phyloP scores from a whole-genome alignment of 2,329 filamentous ascomycete species.

The Drechslera avenae region DNA sequence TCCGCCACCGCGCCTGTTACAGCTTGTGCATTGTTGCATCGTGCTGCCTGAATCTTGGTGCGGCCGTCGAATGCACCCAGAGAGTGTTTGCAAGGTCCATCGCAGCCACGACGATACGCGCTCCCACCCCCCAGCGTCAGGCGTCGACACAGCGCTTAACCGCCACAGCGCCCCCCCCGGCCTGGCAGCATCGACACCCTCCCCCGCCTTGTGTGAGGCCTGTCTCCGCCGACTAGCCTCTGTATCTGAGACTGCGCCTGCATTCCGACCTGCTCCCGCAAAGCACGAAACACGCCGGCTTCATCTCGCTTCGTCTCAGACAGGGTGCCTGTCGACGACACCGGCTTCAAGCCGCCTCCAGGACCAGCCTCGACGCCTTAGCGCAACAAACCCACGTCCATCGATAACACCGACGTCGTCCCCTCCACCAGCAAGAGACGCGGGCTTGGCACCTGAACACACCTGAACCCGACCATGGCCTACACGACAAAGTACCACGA shows the following conservation, averaged over 20 bases:
- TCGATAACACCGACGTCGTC: constrained; percentile 20
- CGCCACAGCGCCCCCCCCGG: constrained; percentile 1
- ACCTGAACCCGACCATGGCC: constrained; percentile 36
- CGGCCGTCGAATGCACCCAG: constrained; percentile 2
- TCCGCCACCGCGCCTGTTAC: background rate
- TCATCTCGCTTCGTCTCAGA: constrained; percentile 49
- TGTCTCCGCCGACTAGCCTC: constrained; percentile 12
- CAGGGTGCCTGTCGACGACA: constrained; percentile 31
- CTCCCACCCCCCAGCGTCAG: constrained; percentile 8
- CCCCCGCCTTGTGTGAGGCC: constrained; percentile 9
- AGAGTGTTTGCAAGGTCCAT: constrained; percentile 4
- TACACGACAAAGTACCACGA: constrained; percentile 68
- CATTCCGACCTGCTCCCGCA: constrained; percentile 21
- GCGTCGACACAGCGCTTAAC: constrained; percentile 21
- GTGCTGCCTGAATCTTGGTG: too few species aligned
- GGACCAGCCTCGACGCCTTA: constrained; percentile 18
- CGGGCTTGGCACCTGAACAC: constrained; percentile 34
- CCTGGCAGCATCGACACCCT: constrained; percentile 8
- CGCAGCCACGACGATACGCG: constrained; percentile 10
- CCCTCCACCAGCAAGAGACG: constrained; percentile 24
- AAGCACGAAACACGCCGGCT: constrained; percentile 38
- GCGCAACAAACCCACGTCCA: constrained; percentile 19
- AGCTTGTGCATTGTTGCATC: too few species aligned
- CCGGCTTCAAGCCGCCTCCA: constrained; percentile 11
- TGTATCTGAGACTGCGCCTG: constrained; percentile 31